Evolutionary conservation across 192 early-diverging fungal species (phyloP).

Genomic region (Backusella mclennaniae): DNA sequence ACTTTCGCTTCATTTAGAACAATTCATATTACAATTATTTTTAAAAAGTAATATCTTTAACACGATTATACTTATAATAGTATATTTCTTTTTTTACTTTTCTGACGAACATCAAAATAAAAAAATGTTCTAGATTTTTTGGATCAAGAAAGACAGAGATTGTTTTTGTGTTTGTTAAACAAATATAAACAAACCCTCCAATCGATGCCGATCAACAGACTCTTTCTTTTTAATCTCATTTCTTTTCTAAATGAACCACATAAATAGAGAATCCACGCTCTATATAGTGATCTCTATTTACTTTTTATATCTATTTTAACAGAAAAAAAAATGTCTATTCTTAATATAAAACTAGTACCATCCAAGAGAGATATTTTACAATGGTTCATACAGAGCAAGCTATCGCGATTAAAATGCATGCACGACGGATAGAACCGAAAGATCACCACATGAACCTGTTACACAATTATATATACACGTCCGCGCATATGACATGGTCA

Average conservation of each 20-base stretch:
- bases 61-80: neutral
- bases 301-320: neutral
- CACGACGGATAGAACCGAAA: neutral
- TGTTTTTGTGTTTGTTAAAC: neutral
- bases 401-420: neutral
- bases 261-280: too few relatives aligned
- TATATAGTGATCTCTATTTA: too few relatives aligned
- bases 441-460: neutral
- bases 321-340: neutral
- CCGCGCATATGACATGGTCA: neutral
- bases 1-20: neutral
- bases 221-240: neutral
- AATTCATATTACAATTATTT: neutral
- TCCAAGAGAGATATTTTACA: neutral
- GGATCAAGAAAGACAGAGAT: neutral
- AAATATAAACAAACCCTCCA: constrained; percentile 4
- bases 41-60: neutral
- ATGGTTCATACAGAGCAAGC: neutral
- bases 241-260: neutral
- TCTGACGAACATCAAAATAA: neutral
- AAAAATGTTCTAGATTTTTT: constrained; percentile 6
- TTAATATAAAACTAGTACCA: neutral
- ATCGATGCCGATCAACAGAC: neutral
- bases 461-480: neutral
- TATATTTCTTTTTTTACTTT: neutral